Conservation (phyloP, 345 rosid species). For the Melaleuca alternifolia region DNA sequence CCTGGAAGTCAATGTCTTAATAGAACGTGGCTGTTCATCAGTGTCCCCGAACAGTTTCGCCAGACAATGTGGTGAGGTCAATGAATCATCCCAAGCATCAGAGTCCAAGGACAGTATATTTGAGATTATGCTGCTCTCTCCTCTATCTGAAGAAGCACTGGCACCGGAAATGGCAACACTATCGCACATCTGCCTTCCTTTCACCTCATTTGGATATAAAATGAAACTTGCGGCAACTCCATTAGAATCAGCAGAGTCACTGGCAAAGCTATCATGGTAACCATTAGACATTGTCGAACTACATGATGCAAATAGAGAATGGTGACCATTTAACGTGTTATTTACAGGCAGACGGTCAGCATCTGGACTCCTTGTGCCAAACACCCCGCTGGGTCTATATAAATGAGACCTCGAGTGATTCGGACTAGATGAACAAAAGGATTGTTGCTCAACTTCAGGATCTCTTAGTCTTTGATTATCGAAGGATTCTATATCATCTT, state of each 20-base stretch:
- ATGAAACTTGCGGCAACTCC: constrained; percentile 3
- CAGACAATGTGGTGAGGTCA: constrained; percentile 44
- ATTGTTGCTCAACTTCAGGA: constrained; percentile 19
- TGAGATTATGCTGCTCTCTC: constrained; percentile 57
- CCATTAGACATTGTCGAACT: constrained; percentile 23
- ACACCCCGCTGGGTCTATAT: background rate
- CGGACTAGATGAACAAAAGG: constrained; percentile 6
- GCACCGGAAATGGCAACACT: background rate
- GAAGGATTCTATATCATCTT: constrained; percentile 26
- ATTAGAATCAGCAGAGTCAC: constrained; percentile 8
- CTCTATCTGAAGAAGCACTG: constrained; percentile 16
- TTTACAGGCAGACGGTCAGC: constrained; percentile 7
- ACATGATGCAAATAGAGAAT: constrained; percentile 3
- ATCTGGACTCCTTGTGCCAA: constrained; percentile 1
- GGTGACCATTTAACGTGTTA: constrained; percentile 5
- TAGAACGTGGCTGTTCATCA: constrained; percentile 25
- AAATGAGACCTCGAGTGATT: constrained; percentile 17
- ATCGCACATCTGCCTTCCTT: constrained; percentile 7
- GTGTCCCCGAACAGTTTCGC: constrained; percentile 29
- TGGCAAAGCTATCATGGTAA: constrained; percentile 1
- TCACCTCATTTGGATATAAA: constrained; percentile 5
- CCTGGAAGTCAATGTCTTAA: constrained; percentile 17
- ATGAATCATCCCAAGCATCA: constrained; percentile 72
- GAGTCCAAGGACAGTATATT: constrained; percentile 65
- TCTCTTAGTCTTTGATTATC: constrained; percentile 29